Evolutionary conservation across 441 rosid species (phyloP).

Genomic region (Croton setiger): DNA sequence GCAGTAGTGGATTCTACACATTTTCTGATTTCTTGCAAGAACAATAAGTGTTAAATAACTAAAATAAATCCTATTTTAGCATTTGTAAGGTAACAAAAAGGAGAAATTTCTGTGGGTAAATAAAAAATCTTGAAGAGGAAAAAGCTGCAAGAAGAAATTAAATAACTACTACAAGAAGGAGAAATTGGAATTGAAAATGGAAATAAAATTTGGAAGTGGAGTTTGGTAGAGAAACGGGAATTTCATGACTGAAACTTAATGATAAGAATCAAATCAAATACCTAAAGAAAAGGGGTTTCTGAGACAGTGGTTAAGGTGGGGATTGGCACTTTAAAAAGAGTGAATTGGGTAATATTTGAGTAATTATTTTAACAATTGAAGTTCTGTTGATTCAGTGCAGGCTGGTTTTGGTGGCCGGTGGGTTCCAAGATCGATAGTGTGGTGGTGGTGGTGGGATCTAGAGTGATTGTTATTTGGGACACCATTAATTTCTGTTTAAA

Average conservation of each 20-base stretch:
- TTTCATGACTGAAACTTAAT: conserved; percentile 17
- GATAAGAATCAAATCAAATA: neutral
- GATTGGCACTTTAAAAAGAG: neutral
- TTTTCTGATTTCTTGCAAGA: neutral
- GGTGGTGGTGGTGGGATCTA: neutral
- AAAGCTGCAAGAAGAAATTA: neutral
- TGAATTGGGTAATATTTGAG: neutral
- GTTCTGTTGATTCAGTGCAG: neutral
- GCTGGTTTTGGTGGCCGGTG: neutral
- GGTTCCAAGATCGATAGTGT: neutral
- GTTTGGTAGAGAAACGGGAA: conserved; percentile 22
- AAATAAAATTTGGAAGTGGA: conserved; percentile 8
- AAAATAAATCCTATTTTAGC: neutral
- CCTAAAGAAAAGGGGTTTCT: neutral
- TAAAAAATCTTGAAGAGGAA: conserved; percentile 6
- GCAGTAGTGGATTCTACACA: neutral
- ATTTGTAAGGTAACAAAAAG: neutral
- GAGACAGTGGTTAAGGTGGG: neutral
- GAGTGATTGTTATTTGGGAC: neutral
- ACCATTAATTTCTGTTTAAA: too few relatives aligned
- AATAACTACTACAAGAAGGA: conserved; percentile 21
- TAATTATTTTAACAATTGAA: neutral
- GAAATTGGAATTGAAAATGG: conserved; percentile 24
- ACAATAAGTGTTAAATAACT: neutral
- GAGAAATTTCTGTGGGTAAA: neutral